Evolutionary conservation across 2,329 filamentous ascomycete species (phyloP), one percentile per base, ranked within the genome.

Genomic region (Aureobasidium sp.): DNA sequence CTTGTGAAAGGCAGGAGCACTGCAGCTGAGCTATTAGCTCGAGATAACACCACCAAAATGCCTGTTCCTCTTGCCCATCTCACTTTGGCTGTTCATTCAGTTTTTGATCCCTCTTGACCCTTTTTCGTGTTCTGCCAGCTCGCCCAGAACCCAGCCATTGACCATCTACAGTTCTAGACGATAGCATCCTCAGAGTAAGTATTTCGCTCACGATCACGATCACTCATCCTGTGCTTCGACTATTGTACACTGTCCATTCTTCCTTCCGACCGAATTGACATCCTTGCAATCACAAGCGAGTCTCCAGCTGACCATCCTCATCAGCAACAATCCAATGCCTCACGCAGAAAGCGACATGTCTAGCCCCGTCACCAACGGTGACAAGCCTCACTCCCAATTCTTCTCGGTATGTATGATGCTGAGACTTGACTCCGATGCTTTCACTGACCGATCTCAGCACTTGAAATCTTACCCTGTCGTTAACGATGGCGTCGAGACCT

Each of bases 391-490:
- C 69, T 78, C 80, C 69, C 74, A 80, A 64, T 81, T 80, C 67
- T 58, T 72, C 63, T 68, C 65, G 42, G 67, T 69, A 63, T 62
- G 64, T n/a, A 34, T 10, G 15, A 2, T 27, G 17, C 13, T 2
- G 10, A 15, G 8, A 17, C 6, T 39, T 23, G 5, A 10, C 34
- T 10, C 3, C 4, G 32, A 9, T 39, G 23, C 41, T 62, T 48
- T 29, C 42, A 36, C 47, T 62, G 47, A 34, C 26, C 69, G 95
- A 46, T 20, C 17, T 6, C 69, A 96, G 90, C 92, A 97, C 73
- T 82, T 97, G 66, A 82, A 86, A 69, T 87, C 87, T 67, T 96
- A 96, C 77, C 93, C 93, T 44, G 77, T 95, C 67, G 84, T 97
- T 72, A 85, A 84, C 72, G 91, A 96, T 75, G 80, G 86, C 70